Conservation (phyloP, 1,284 basidiomycete genomes). For the Trichosporon coremiiforme region DNA sequence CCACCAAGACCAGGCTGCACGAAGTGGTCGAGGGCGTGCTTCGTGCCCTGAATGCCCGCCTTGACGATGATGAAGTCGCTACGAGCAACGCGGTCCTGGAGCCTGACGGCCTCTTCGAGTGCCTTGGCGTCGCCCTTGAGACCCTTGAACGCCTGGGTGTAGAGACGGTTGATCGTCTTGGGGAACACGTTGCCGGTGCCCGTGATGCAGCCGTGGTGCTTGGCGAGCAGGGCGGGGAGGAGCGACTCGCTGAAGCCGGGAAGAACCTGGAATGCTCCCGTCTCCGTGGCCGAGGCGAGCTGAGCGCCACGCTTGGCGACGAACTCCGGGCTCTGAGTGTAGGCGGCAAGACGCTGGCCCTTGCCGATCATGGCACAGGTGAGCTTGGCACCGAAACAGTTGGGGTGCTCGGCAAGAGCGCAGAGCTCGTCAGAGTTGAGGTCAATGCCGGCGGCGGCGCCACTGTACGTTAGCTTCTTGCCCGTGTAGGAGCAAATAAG, state of each 20-base stretch:
- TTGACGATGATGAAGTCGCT: slow-evolving; percentile 72
- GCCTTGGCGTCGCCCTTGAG: slow-evolving; percentile 61
- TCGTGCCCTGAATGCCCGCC: slow-evolving; percentile 62
- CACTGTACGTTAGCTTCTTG: slow-evolving; percentile 34
- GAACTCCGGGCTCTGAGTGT: slow-evolving; percentile 52
- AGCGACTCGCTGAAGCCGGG: slow-evolving; percentile 59
- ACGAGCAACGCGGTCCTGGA: slow-evolving; percentile 71
- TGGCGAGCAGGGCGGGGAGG: slow-evolving; percentile 68
- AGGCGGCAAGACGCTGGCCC: slow-evolving; percentile 70
- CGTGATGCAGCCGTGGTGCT: slow-evolving; percentile 67
- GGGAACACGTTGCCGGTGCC: slow-evolving; percentile 77
- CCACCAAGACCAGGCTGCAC: slow-evolving; percentile 68
- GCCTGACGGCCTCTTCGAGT: slow-evolving; percentile 66
- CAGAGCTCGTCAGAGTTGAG: slow-evolving; percentile 79
- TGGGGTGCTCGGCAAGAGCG: slow-evolving; percentile 73
- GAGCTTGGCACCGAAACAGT: slow-evolving; percentile 85
- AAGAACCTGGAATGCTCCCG: slow-evolving; percentile 52
- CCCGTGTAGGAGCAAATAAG: no score
- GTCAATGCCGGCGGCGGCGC: slow-evolving; percentile 75
- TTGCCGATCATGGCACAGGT: slow-evolving; percentile 85
- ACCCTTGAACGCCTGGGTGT: slow-evolving; percentile 59
- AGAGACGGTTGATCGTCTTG: slow-evolving; percentile 68
- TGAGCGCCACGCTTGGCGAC: slow-evolving; percentile 38
- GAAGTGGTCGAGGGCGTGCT: slow-evolving; percentile 68
- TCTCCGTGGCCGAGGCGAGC: slow-evolving; percentile 37